A percentile compares a stretch with the other conserved stretches of the same genome.
These are phyloP conservation scores for Erysimum pusillum DNA, from an alignment of 441 rosid species.

Conservation along the genomic window DNA sequence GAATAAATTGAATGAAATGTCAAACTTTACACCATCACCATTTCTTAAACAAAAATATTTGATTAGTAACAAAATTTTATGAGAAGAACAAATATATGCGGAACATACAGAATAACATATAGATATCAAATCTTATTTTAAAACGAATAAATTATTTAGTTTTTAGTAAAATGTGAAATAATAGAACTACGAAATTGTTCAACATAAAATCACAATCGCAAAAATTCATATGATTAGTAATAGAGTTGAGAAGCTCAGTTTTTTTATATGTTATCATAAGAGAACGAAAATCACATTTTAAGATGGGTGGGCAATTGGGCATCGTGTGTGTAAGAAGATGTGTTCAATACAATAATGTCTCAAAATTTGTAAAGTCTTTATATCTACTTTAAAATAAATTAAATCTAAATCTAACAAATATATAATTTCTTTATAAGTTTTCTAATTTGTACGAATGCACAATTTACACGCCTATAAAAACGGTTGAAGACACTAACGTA, in stretches of 20 bases:
- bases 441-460: not conserved
- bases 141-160: not conserved
- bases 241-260: too few species aligned
- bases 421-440: not conserved
- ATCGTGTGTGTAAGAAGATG: not conserved
- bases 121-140: not conserved
- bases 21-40: conserved; percentile 1
- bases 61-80: conserved; percentile 1
- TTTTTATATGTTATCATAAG: not conserved
- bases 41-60: not conserved
- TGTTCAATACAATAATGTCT: not conserved
- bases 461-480: conserved; percentile 22
- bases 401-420: not conserved
- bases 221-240: too few species aligned
- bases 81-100: not conserved
- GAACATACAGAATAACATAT: too few species aligned
- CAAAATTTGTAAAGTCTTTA: not conserved
- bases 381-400: not conserved
- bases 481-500: conserved; percentile 21
- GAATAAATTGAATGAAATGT: not conserved
- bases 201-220: not conserved
- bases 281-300: not conserved
- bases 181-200: not conserved
- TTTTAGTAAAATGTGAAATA: not conserved
- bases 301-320: not conserved